A percentile compares a stretch with the other conserved stretches of the same genome.
Conservation (phyloP, 1,139 yeast genomes). For the Maudiozyma humilis region DNA sequence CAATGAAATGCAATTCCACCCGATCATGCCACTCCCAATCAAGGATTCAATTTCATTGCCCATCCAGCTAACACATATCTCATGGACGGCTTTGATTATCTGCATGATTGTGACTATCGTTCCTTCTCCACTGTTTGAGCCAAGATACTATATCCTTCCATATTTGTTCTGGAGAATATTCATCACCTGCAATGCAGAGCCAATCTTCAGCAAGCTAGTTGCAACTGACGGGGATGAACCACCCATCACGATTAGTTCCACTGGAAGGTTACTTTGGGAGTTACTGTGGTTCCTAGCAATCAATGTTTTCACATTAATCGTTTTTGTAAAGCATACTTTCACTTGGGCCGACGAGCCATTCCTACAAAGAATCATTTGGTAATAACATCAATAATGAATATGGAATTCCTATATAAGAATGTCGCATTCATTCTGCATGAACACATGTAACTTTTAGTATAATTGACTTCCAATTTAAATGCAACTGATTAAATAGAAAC, state of each 20-base stretch:
- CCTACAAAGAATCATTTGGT: constrained; percentile 86
- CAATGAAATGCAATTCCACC: constrained; percentile 31
- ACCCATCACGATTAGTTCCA: constrained; percentile 23
- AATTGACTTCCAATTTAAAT: too few relatives aligned
- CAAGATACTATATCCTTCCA: constrained; percentile 84
- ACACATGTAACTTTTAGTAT: too few relatives aligned
- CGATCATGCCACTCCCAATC: constrained; percentile 32
- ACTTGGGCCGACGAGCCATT: constrained; percentile 56
- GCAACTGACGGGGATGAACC: constrained; percentile 14
- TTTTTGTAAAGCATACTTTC: constrained; percentile 59
- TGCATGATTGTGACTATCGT: constrained; percentile 57
- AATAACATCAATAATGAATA: too few relatives aligned
- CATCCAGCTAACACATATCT: constrained; percentile 35
- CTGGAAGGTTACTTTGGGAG: constrained; percentile 44
- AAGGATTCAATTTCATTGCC: constrained; percentile 32
- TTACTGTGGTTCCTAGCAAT: constrained; percentile 51
- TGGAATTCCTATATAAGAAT: neutral
- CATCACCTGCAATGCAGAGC: constrained; percentile 37
- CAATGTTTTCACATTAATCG: constrained; percentile 42
- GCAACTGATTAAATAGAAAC: too few relatives aligned
- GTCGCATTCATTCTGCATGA: too few relatives aligned
- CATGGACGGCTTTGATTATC: constrained; percentile 41
- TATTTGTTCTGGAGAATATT: constrained; percentile 64
- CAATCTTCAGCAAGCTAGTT: constrained; percentile 24
- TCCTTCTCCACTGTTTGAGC: constrained; percentile 90